Conservation (phyloP, 768 basidiomycete genomes). For the Amanita subjunquillea region DNA sequence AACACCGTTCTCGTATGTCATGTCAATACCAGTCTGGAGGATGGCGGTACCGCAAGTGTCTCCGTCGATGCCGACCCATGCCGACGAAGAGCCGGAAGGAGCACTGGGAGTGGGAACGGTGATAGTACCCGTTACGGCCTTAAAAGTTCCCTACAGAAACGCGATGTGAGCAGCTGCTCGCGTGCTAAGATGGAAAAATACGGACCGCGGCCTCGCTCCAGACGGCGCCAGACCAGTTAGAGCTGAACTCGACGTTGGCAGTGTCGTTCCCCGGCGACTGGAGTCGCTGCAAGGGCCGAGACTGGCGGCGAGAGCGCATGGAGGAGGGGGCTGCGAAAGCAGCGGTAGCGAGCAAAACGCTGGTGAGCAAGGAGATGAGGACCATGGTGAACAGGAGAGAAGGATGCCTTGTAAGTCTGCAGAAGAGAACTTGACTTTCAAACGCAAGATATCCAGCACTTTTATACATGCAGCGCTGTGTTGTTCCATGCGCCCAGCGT, state of each 20-base stretch:
- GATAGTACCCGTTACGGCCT: constrained; percentile 21
- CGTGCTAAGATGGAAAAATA: not conserved
- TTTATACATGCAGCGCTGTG: no score
- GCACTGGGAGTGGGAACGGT: constrained; percentile 19
- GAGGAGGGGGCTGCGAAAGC: not conserved
- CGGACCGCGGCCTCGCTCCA: constrained; percentile 15
- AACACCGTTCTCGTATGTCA: constrained; percentile 11
- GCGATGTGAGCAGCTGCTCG: not conserved
- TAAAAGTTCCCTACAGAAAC: not conserved
- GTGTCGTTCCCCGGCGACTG: constrained; percentile 5
- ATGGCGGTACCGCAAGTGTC: constrained; percentile 24
- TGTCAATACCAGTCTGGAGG: constrained; percentile 24
- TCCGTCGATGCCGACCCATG: constrained; percentile 28
- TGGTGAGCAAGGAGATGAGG: not conserved
- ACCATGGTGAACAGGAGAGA: not conserved
- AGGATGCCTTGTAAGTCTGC: no score
- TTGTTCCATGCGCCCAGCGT: no score
- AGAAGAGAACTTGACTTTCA: no score
- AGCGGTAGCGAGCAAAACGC: not conserved
- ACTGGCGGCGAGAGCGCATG: not conserved
- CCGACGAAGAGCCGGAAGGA: constrained; percentile 19
- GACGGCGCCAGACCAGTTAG: constrained; percentile 26
- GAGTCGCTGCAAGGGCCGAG: not conserved
- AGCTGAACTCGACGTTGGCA: constrained; percentile 18
- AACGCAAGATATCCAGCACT: no score